Evolutionary conservation across 345 rosid genomes (phyloP), one percentile per base, ranked within the genome.

Genomic region (Camelina sativa): DNA sequence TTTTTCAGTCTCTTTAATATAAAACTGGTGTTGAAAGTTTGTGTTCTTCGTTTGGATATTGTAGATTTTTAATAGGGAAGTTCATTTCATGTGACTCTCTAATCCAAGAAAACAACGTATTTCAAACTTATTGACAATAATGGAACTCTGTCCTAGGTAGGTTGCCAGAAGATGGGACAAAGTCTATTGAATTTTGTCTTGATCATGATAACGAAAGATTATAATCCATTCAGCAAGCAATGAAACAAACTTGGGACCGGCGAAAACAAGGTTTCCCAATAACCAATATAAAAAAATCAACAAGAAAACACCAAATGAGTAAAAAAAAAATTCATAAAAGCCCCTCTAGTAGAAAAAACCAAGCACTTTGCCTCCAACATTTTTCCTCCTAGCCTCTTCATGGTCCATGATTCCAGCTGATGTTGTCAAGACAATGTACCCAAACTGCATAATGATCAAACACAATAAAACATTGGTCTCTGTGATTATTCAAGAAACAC

Each of bases 381-480:
- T 74, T 62, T 74, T 74, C 35, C 65, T 54, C 30, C 72, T 65
- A 22, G 61, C 72, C 41, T 74, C 78, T 66, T 74, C 78, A 37
- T 74, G 72, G 34, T 58, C 78, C 78, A 74, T 74, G 66, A 74
- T 74, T 41, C 78, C 78, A 15, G 72, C 78, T 11, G 78, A 74
- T 23, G 78, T 74, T 1, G 72, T 57, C 50, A 74, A 34, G 11
- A 74, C 72, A 34, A 74, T 74, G 25, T 74, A 57, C 4, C 78
- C 72, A 46, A 66, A 74, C 78, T 74, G 60, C 20, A 28, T 28
- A 28, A 28, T 28, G 28, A 25, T 12, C 56, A 66, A 8, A 15
- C 50, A 46, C 50, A 46, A 6, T 2, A 41, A 12, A 12, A 12
- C 40, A 7, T 34, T 34, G 37, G 37, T 7, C 9, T 6, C 37